Base-by-base conservation (phyloP, 2,329 filamentous ascomycete genomes). In the Botrytis fabae region DNA sequence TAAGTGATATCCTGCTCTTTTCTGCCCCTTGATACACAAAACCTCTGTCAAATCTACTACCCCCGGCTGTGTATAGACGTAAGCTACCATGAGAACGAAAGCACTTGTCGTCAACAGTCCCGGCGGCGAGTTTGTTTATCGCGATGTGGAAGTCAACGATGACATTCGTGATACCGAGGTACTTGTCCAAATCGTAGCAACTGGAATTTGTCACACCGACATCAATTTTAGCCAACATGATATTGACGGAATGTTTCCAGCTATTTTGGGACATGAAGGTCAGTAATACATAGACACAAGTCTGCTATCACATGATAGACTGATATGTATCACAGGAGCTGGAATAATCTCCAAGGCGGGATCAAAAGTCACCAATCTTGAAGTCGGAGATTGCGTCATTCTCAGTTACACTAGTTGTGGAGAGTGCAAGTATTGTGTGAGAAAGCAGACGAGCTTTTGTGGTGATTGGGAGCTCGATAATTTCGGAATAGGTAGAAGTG, bases 131-230 rank as follows among this genome's bases (percentile, higher is more conserved):
- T 70, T 70, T 32, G 20, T 46, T 44, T 70, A 70, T 40, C 57
- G 42, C 59, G 57, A 61, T 42, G 44, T 70, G n/a, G 42, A 63
- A 38, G 74, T 77, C 5, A 73, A 77, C 38, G 73, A 76, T 4
- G 42, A 74, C 16, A 59, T 77, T 38, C 73, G 70, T 44, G 73
- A 73, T 14, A 75, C 80, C 68, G 81, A 83, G 74, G 78, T 82
- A 1, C 74, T 83, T 2, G 77, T 83, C 22, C 78, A 82, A 68
- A 82, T 83, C 75, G 81, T 80, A 72, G 80, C 79, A 40, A 81
- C 81, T 0, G 81, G 81, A 1, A 70, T 83, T 28, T 82, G 82
- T 64, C 76, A 77, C 48, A 78, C 77, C 10, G 76, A 77, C 61
- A 61, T 77, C 40, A 76, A 72, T 59, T 77, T 78, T 40, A 28